Conservation (phyloP, 768 basidiomycete genomes). For the Leucocoprinus leucothites region DNA sequence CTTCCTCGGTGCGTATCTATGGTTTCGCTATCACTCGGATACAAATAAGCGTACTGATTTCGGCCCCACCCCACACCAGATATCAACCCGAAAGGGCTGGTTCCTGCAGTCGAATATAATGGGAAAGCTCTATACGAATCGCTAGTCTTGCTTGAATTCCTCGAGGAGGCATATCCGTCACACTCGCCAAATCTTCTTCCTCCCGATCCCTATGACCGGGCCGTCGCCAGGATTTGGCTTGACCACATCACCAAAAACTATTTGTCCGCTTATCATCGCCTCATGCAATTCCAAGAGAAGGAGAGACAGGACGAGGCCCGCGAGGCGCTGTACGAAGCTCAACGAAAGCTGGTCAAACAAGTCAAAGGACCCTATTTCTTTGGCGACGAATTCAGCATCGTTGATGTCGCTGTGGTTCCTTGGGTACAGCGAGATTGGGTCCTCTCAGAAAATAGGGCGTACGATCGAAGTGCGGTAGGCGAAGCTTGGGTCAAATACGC, state of each 20-base stretch:
- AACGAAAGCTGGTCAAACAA: slow-evolving; percentile 27
- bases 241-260: slow-evolving; percentile 49
- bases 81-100: slow-evolving; percentile 69
- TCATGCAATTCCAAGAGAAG: slow-evolving; percentile 37
- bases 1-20: slow-evolving; percentile 39
- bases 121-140: slow-evolving; percentile 64
- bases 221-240: slow-evolving; percentile 52
- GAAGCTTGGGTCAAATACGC: slow-evolving; percentile 44
- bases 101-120: slow-evolving; percentile 51
- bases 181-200: slow-evolving; percentile 45
- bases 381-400: slow-evolving; percentile 50
- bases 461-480: slow-evolving; percentile 39
- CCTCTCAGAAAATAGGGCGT: slow-evolving; percentile 42
- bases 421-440: slow-evolving; percentile 50
- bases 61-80: slow-evolving; percentile 5
- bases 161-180: slow-evolving; percentile 48
- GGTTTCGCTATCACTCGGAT: too few relatives aligned
- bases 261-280: slow-evolving; percentile 49
- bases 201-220: slow-evolving; percentile 46
- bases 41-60: too few relatives aligned
- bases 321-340: slow-evolving; percentile 26
- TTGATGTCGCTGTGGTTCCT: slow-evolving; percentile 54
- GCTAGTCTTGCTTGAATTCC: slow-evolving; percentile 59
- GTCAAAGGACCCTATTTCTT: slow-evolving; percentile 52
- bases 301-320: slow-evolving; percentile 24